Evolutionary conservation across 805 yeast species (phyloP), one percentile per base, ranked within the genome.

Genomic region (Hanseniaspora meyeri): DNA sequence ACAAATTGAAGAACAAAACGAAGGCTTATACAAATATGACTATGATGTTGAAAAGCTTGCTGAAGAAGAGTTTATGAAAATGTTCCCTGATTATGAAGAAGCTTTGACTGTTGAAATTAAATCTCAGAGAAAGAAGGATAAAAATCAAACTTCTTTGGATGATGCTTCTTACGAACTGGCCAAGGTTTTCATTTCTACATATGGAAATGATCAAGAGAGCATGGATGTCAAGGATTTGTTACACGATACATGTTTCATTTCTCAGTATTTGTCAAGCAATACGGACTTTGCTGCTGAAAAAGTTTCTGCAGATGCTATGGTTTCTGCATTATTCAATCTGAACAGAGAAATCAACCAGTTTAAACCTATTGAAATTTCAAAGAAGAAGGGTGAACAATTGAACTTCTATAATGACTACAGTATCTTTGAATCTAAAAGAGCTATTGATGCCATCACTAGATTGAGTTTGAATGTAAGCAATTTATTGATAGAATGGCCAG

Each of bases 31-130:
- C 70, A 84, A 77, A 64, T 84, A 77, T 63, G 69, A 75, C 31
- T 88, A 83, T 59, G 78, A 80, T 1, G 78, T 79, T 2, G 76
- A 75, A 17, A 51, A 46, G n/a, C 88, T 85, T 57, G 77, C 78
- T 3, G 96, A 88, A 60, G 80, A 77, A n/a, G 97, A 90, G 55
- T 88, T 90, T 70, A 77, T 72, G 62, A 65, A 64, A n/a, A 66
- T 90, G 70, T 91, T 91, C 76, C 97, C 97, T 0, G 96, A 88
- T 65, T 87, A 80, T 60, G 95, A 86, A 50, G 86, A 84, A 10
- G 66, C 64, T 14, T 60, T 65, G n/a, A 49, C 65, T 20, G 50
- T 60, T 6, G 59, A 60, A 1, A 54, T 59, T n/a, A n/a, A 63
- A 58, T 58, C 63, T 57, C 9, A 27, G 5, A 43, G 42, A n/a